These are phyloP conservation scores for Collybia sordida DNA, from an alignment of 768 basidiomycete species.

Conservation along the genomic window DNA sequence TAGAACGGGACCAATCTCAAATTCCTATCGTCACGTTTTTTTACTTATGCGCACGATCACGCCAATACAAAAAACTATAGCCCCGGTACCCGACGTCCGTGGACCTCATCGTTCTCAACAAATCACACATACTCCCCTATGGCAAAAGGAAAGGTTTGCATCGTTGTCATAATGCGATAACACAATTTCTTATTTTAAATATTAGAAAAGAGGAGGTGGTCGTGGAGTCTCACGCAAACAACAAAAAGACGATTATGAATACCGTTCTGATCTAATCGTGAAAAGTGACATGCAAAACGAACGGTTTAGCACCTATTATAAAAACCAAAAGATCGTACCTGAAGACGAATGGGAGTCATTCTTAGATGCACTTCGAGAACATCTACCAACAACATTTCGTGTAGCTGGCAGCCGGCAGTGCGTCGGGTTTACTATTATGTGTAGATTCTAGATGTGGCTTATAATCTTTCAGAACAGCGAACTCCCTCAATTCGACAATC, in stretches of 20 bases:
- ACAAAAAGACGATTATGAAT: constrained; percentile 24
- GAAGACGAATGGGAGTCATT: constrained; percentile 81
- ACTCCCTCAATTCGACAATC: constrained; percentile 79
- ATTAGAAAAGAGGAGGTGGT: no score
- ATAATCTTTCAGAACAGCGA: constrained; percentile 47
- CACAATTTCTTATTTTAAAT: no score
- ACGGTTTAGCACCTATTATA: constrained; percentile 67
- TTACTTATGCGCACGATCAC: no score
- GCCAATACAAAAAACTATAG: no score
- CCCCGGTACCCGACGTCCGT: no score
- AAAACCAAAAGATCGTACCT: constrained; percentile 71
- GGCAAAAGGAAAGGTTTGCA: no score
- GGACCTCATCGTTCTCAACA: no score
- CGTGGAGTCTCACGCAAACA: no score
- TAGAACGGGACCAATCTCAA: no score
- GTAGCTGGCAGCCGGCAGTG: constrained; percentile 88
- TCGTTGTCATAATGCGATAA: no score
- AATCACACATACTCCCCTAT: no score
- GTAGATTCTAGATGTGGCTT: not conserved
- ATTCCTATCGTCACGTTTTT: no score
- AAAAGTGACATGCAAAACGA: constrained; percentile 70
- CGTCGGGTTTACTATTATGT: constrained; percentile 15
- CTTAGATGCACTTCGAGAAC: constrained; percentile 59
- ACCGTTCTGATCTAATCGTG: constrained; percentile 53
- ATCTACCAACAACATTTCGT: constrained; percentile 92